Evolutionary conservation across 2,329 filamentous ascomycete genomes (phyloP).

Genomic region (Aspergillus niger): DNA sequence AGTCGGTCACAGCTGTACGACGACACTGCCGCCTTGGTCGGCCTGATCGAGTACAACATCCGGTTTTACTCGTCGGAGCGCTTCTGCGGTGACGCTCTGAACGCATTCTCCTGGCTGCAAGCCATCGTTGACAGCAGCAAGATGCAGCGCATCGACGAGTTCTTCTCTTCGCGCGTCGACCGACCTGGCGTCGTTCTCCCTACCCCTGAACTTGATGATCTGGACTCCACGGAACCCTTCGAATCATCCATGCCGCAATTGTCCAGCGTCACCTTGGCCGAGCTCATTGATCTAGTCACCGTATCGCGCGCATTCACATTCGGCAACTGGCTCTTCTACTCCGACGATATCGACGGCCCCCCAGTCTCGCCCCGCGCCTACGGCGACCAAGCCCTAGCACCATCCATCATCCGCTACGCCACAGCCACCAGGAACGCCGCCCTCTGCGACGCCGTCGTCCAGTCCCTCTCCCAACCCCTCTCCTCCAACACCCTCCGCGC

Average conservation of each 20-base stretch:
- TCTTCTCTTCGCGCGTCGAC: conserved; percentile 32
- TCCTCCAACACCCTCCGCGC: conserved; percentile 39
- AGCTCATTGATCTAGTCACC: conserved; percentile 54
- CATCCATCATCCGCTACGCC: conserved; percentile 58
- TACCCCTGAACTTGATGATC: conserved; percentile 22
- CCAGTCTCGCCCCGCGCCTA: conserved; percentile 51
- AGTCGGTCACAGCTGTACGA: conserved; percentile 34
- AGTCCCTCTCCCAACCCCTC: conserved; percentile 35
- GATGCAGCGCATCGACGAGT: conserved; percentile 34
- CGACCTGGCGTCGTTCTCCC: conserved; percentile 16
- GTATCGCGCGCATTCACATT: conserved; percentile 51
- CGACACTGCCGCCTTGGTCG: conserved; percentile 35
- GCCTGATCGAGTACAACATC: conserved; percentile 38
- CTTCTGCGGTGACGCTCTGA: conserved; percentile 32
- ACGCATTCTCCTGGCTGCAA: conserved; percentile 36
- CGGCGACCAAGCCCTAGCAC: conserved; percentile 50
- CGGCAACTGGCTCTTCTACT: conserved; percentile 57
- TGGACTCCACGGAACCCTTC: conserved; percentile 21
- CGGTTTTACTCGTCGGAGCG: conserved; percentile 27
- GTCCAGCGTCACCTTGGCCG: conserved; percentile 51
- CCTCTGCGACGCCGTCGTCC: conserved; percentile 33
- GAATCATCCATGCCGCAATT: conserved; percentile 42
- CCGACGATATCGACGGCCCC: conserved; percentile 57
- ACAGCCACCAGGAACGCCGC: conserved; percentile 49
- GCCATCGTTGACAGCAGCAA: conserved; percentile 40